Base-by-base conservation (phyloP, 1,139 yeast species). In the Blastobotrys aristatus region DNA sequence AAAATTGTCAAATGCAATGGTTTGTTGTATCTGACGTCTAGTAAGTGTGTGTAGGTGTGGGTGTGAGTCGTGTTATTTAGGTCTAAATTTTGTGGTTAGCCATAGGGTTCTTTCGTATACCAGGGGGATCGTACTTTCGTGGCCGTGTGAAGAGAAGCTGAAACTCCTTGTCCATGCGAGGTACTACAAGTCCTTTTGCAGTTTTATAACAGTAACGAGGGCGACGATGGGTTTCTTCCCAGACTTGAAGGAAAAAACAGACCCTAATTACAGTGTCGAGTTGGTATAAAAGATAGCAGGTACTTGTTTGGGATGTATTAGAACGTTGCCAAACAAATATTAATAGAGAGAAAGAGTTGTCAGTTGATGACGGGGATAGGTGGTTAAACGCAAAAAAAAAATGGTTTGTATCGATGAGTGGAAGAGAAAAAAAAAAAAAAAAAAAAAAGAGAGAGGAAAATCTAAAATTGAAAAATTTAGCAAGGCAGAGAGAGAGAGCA, bases 61-160 rank as follows among this genome's bases (percentile, higher is more conserved):
- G 57, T 52, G 59, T 55, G 53, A 46, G 62, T 54, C 60, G 66
- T 67, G 71, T 63, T 67, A 67, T 64, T 70, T 63, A 52, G 66
- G 68, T 26, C 27, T 24, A 24, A 24, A 24, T 24, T 24, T 5
- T 5, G 5, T 24, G 10, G 27, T 24, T 24, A 6, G 27, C 8
- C 5, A 24, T 24, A 24, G 10, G 5, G 5, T 10, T 24, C 10
- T 24, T 24, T 24, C 27, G 27, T 24, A 6, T 24, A 24, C 5
- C 5, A 24, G 10, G 27, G 8, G 27, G 27, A 5, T 6, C 27
- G 10, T 24, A 24, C 27, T 31, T 44, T 14, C n/a, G 17, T 38
- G 71, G 71, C 58, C 71, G 69, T 52, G 70, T 63, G 57, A 64
- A 66, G 56, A 67, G 65, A 59, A 56, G 63, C 48, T 44, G 50